Evolutionary conservation across 2,329 filamentous ascomycete species (phyloP), one percentile per base, ranked within the genome.

Genomic region (Furcasterigmium furcatum): DNA sequence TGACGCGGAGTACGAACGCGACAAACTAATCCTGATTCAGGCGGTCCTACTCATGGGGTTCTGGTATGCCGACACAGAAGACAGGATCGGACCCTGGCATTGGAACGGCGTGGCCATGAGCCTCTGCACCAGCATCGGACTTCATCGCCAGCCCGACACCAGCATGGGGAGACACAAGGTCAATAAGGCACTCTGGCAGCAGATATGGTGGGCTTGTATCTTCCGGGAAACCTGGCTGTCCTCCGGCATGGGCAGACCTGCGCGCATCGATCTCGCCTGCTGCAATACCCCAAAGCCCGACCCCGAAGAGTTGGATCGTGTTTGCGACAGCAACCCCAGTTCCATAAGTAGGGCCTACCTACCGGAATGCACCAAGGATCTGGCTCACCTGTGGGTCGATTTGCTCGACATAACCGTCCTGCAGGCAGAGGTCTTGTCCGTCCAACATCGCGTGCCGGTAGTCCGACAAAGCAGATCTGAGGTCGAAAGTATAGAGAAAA

Each of bases 81-180:
- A 72, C 41, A 60, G 66, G n/a, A 61, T 58, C 7, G 63, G 68
- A 10, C 62, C 69, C 0, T 73, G 68, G 69, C 67, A 71, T 44
- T 73, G 70, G 69, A 67, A 62, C 3, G 67, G 70, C n/a, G 58
- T 68, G n/a, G 67, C 70, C 5, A 65, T 72, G 38, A 60, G 57
- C 25, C 57, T 72, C 4, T 65, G 62, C 19, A 68, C 72, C 20
- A 66, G 63, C 7, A 58, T 71, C 2, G 70, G 71, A 1, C 55
- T 74, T 1, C 68, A 74, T 53, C 64, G 64, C 29, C 25, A 45
- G 9, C 46, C 39, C 16, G n/a, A 38, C 38, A 38, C 18, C 34
- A 38, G n/a, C 34, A 10, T 20, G 16, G 25, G 18, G 19, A 8
- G 18, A 36, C 41, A 1, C 45, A 38, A 2, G 45, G 41, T 1